A percentile compares a stretch with the other conserved stretches of the same genome.
Conservation (phyloP, 106 monocot genomes). For the Dioscorea zingiberensis region DNA sequence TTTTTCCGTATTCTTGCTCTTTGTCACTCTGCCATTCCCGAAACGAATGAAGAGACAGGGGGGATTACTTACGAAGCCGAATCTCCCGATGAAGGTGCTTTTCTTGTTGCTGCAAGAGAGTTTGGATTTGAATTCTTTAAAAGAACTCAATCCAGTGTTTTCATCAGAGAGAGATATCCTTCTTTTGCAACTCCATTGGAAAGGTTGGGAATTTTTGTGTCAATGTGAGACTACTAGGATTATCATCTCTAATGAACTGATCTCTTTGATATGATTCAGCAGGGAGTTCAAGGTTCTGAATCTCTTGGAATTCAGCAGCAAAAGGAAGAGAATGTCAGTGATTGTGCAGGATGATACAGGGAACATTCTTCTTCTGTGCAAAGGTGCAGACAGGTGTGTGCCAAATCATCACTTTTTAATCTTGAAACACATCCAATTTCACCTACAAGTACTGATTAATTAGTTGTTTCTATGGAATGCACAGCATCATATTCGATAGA, state of each 20-base stretch:
- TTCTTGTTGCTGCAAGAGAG: conserved; percentile 73
- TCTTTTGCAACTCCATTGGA: conserved; percentile 21
- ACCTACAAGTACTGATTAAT: background rate
- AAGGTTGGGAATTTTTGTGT: conserved; percentile 22
- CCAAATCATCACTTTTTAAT: background rate
- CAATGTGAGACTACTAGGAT: too few species aligned
- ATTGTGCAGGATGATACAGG: conserved; percentile 49
- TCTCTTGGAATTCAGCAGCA: conserved; percentile 68
- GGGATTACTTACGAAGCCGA: conserved; percentile 58
- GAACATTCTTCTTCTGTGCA: conserved; percentile 59
- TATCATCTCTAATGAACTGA: too few species aligned
- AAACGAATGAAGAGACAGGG: conserved; percentile 49
- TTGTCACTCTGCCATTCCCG: conserved; percentile 76
- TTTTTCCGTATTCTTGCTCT: conserved; percentile 72
- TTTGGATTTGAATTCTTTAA: conserved; percentile 77
- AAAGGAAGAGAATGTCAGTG: conserved; percentile 78
- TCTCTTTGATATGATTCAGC: background rate
- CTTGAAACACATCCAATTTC: background rate
- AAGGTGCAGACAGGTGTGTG: conserved; percentile 76
- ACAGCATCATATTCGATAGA: conserved; percentile 59
- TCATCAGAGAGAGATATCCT: conserved; percentile 41
- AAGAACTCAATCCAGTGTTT: conserved; percentile 70
- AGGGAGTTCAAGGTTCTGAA: conserved; percentile 70
- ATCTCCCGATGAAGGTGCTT: conserved; percentile 77
- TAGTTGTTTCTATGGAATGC: background rate